phyloP scores from a whole-genome alignment of 2,329 filamentous ascomycete species.

The Apiospora saccharicola region DNA sequence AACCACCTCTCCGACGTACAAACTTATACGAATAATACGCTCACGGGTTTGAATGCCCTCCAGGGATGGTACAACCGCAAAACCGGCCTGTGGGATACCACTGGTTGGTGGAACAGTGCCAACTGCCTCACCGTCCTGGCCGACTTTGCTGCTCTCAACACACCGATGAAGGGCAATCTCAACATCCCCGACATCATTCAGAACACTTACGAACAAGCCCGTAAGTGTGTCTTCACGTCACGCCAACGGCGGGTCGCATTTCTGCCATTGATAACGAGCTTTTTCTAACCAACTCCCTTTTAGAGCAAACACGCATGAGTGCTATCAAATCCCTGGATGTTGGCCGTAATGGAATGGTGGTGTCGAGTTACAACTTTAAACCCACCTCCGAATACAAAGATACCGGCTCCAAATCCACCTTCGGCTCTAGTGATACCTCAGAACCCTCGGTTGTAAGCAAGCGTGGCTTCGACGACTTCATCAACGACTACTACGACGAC shows the following conservation, averaged over 20 bases:
- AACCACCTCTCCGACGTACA: conserved; percentile 31
- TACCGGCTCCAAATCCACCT: neutral
- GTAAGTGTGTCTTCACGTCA: neutral
- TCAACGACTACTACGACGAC: conserved; percentile 67
- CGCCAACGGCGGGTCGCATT: neutral
- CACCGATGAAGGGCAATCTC: conserved; percentile 23
- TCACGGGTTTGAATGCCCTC: conserved; percentile 45
- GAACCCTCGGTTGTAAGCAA: conserved; percentile 32
- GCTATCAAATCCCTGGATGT: conserved; percentile 5
- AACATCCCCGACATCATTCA: conserved; percentile 41
- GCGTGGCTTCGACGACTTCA: conserved; percentile 53
- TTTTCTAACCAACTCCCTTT: neutral
- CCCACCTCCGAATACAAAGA: conserved; percentile 27
- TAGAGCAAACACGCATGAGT: conserved; percentile 21
- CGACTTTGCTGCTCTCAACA: conserved; percentile 43
- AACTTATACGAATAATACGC: conserved; percentile 37
- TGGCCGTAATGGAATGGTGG: neutral
- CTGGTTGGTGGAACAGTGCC: conserved; percentile 69
- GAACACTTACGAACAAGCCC: conserved; percentile 35
- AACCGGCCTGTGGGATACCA: conserved; percentile 62
- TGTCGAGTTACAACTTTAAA: neutral
- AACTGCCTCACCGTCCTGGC: conserved; percentile 64
- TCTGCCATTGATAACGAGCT: neutral
- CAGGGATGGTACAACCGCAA: conserved; percentile 60
- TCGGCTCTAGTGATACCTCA: too few relatives aligned